Evolutionary conservation across 305 asterid species (phyloP), one percentile per base, ranked within the genome.

Genomic region (Euphrasia arctica): DNA sequence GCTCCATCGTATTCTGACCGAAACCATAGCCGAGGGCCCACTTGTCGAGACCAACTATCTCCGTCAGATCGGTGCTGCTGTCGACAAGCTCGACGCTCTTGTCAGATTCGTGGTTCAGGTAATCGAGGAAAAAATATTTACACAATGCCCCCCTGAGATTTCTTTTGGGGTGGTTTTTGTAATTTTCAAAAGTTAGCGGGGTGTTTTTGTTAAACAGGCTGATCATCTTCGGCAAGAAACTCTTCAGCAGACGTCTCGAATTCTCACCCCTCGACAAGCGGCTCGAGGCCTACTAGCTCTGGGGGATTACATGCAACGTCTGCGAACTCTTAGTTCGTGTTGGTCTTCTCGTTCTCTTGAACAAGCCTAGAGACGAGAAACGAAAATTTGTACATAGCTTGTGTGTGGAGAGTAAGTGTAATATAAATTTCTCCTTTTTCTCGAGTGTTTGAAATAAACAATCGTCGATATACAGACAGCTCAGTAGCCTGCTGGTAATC

Each of bases 31-130:
- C 22, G 61, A 68, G 15, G 82, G 78, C 43, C 78, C 52, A 22
- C 83, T 84, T 1, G 85, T 85, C 6, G 88, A 92, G n/a, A 89
- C 80, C 39, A 75, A 70, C 82, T 81, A 71, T 73, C 80, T 78
- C 51, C 83, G 84, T 2, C 93, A 82, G 66, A 73, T 87, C 58
- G 68, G 75, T 8, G 80, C 86, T 56, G 91, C 97, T 45, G 64
- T 79, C 60, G 95, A 90, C 49, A 87, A 84, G 77, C 79, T 93
- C 63, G 87, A 79, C 60, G 78, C 71, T 67, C 75, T 93, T 5
- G 92, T 73, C 64, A 79, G 96, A 63, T 86, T 93, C 45, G 91
- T 93, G 29, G 78, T 55, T 65, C 97, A 93, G 98, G 98, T 91
- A 36, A 5, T 6, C 8, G 2, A 36, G 8, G 8, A 36, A 36